phyloP scores from a whole-genome alignment of 2,329 filamentous ascomycete genomes.

The Geosmithia putterillii region DNA sequence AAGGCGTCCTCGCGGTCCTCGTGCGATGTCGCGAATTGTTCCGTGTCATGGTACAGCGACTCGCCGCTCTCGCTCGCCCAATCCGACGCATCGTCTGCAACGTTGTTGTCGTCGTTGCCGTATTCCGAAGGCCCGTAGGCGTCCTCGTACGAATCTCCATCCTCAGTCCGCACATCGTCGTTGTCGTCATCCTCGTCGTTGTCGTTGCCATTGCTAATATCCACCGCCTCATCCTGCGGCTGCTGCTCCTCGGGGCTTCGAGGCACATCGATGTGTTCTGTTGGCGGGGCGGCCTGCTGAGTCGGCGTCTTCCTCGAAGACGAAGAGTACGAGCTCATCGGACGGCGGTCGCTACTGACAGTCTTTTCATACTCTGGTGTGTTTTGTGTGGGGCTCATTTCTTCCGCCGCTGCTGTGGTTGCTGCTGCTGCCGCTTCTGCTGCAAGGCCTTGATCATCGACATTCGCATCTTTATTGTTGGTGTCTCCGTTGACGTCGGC shows the following conservation, averaged over 20 bases:
- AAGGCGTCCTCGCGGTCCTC: slow-evolving; percentile 93
- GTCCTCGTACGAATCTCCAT: slow-evolving; percentile 7
- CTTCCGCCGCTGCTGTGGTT: not conserved
- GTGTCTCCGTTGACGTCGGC: not conserved
- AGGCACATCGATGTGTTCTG: not conserved
- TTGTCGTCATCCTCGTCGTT: slow-evolving; percentile 20
- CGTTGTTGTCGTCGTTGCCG: slow-evolving; percentile 6
- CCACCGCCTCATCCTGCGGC: not conserved
- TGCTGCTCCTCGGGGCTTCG: not conserved
- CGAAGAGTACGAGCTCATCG: not conserved
- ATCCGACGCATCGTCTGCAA: slow-evolving; percentile 11
- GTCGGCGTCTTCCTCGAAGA: not conserved
- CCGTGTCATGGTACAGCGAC: slow-evolving; percentile 49
- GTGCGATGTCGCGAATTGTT: slow-evolving; percentile 56
- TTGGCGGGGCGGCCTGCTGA: not conserved
- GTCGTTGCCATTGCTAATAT: no score
- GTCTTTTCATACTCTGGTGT: not conserved
- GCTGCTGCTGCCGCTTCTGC: not conserved
- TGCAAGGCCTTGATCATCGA: not conserved
- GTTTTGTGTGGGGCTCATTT: not conserved
- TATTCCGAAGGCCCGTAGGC: not conserved
- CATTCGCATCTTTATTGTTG: not conserved
- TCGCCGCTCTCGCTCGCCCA: slow-evolving; percentile 51
- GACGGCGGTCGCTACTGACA: not conserved
- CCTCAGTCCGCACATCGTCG: slow-evolving; percentile 26